Conservation (phyloP, 2,329 filamentous ascomycete species). For the Helminthosporium solani region DNA sequence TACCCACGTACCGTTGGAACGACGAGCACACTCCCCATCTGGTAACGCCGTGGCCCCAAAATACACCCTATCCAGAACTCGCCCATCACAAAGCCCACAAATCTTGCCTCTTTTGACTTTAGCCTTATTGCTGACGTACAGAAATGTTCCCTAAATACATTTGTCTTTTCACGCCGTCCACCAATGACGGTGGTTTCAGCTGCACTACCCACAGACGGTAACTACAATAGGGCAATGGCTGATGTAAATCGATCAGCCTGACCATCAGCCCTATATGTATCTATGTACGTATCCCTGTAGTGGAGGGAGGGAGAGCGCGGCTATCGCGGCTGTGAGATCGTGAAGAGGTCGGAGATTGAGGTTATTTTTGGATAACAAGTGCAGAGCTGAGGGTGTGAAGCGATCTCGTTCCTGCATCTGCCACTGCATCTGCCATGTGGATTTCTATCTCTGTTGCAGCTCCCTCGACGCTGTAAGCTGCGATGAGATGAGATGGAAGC, state of each 20-base stretch:
- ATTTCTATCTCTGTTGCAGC: no score
- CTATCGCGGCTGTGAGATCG: conserved; percentile 9
- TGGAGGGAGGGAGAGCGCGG: conserved; percentile 2
- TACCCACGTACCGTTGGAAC: no score
- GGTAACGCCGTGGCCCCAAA: conserved; percentile 5
- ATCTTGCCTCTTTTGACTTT: neutral
- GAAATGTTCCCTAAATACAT: neutral
- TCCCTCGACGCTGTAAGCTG: no score
- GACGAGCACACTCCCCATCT: no score
- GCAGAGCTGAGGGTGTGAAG: conserved; percentile 4
- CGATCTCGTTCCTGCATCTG: conserved; percentile 17
- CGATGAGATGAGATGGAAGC: no score
- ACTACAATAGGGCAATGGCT: conserved; percentile 7
- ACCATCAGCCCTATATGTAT: conserved; percentile 2
- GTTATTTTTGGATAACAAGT: conserved; percentile 10
- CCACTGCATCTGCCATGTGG: conserved; percentile 3
- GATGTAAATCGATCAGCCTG: conserved; percentile 8
- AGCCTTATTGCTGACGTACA: conserved; percentile 1
- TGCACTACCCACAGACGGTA: neutral
- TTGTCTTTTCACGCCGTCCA: neutral
- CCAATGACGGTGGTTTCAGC: conserved; percentile 2
- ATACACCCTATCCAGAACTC: conserved; percentile 9
- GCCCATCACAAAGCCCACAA: conserved; percentile 4
- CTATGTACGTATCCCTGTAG: no score
- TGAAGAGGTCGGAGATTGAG: neutral